phyloP scores from a whole-genome alignment of 1,284 basidiomycete genomes.

The Stygiomarasmius scandens region DNA sequence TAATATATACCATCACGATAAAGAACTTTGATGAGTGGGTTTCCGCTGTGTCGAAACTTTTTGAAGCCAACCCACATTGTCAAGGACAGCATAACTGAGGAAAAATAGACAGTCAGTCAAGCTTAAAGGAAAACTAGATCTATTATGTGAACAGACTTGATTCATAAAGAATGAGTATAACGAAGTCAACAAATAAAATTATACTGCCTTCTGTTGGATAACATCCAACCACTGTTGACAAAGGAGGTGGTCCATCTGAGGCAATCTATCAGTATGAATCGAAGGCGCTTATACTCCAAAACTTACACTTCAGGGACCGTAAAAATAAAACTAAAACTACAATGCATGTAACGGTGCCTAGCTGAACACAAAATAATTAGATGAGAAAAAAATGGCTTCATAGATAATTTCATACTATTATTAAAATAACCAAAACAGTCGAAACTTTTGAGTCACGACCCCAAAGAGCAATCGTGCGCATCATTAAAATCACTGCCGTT shows the following conservation, averaged over 20 bases:
- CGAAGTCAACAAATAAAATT: slow-evolving; percentile 20
- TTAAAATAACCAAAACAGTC: slow-evolving; percentile 10
- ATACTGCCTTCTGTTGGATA: slow-evolving; percentile 17
- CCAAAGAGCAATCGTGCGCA: slow-evolving; percentile 27
- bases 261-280: too few species aligned
- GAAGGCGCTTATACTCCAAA: too few species aligned
- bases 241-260: slow-evolving; percentile 10
- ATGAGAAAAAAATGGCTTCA: slow-evolving; percentile 1
- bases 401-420: too few species aligned
- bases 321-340: slow-evolving; percentile 6
- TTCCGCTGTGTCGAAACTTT: slow-evolving; percentile 17
- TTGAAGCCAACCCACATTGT: slow-evolving; percentile 23
- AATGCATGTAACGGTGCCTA: not conserved
- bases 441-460: slow-evolving; percentile 19
- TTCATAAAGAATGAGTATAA: slow-evolving; percentile 22
- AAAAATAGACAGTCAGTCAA: not conserved
- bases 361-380: too few species aligned
- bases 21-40: slow-evolving; percentile 16
- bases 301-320: slow-evolving; percentile 5
- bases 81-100: slow-evolving; percentile 24
- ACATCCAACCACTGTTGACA: slow-evolving; percentile 11
- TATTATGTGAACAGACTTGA: too few species aligned
- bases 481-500: slow-evolving; percentile 22
- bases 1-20: slow-evolving; percentile 27
- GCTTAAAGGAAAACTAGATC: not conserved